Percentiles rank a stretch among this genome's conserved stretches.
phyloP scores from a whole-genome alignment of 2,329 filamentous ascomycete genomes.

The Penicillium sp. region DNA sequence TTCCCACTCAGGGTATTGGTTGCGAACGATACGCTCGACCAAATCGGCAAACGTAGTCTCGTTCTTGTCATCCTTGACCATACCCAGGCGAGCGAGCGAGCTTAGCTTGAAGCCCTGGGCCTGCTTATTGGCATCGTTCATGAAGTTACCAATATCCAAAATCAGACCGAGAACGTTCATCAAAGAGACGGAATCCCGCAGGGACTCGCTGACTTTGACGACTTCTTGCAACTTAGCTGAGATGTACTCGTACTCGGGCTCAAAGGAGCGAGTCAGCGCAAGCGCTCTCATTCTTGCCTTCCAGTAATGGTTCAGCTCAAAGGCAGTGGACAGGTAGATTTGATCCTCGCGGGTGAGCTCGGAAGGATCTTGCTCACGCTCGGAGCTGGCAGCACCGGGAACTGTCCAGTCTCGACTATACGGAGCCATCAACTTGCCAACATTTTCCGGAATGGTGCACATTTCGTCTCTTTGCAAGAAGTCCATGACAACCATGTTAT shows the following conservation, averaged over 20 bases:
- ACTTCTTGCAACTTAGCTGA: conserved; percentile 80
- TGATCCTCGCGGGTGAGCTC: conserved; percentile 95
- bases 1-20: conserved; percentile 96
- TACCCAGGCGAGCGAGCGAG: conserved; percentile 84
- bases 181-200: conserved; percentile 85
- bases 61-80: conserved; percentile 99
- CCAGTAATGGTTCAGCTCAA: conserved; percentile 96
- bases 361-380: conserved; percentile 77
- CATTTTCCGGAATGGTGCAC: conserved; percentile 88
- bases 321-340: conserved; percentile 89
- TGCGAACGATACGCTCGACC: conserved; percentile 92
- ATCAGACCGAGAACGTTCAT: conserved; percentile 97
- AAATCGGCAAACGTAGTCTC: conserved; percentile 93
- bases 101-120: conserved; percentile 97
- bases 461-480: conserved; percentile 91
- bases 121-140: conserved; percentile 99
- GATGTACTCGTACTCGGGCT: conserved; percentile 88
- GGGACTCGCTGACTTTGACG: conserved; percentile 80
- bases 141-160: conserved; percentile 97
- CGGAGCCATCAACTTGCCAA: conserved; percentile 84
- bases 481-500: conserved; percentile 92
- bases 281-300: conserved; percentile 94
- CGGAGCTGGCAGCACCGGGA: conserved; percentile 72
- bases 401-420: conserved; percentile 97
- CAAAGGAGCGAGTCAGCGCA: conserved; percentile 76